Base-by-base conservation (phyloP, 176 grass and related monocot species). In the Aegilops sharonensis region DNA sequence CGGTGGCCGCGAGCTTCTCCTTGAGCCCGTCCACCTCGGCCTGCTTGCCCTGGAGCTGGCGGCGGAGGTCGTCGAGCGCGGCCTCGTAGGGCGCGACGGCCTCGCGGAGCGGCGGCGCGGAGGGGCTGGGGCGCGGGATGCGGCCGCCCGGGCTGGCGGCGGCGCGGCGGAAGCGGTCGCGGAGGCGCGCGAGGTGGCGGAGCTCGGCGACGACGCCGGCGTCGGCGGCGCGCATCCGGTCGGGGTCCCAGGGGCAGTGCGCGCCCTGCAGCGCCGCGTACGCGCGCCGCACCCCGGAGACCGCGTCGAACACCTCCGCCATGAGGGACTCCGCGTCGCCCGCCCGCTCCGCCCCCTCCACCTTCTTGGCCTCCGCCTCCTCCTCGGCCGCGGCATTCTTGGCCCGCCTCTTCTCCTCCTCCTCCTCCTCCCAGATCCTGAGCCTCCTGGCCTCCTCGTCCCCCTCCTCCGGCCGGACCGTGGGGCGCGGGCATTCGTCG, bases 21-120 rank as follows among this genome's bases (percentile, higher is more conserved):
- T 72, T 86, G 34, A 98, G 85, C 14, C 83, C 89, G 75, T 98
- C 89, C 10, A 88, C 76, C 92, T 98, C 97, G 37, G 88, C 85
- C 67, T 98, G 94, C 88, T 96, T 98, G 32, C 86, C 47, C 82
- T 94, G 93, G 65, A 98, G 88, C 92, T 98, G 86, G 34, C 84
- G 89, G 7, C 82, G 88, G 65, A 98, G 86, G 77, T 98, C 97
- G 50, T 98, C 87, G 60, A 98, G 85, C 67, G 92, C 92, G 18
- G 97, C 97, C 87, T 98, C 94, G 82, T 98, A 98, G 2, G 97
- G 94, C 32, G 94, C 94, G 12, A 98, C 92, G 27, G 85, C 94
- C 47, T 98, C 97, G 7, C 90, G 88, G 39, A 98, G 86, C 52
- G 91, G 88, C 17, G 81, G 75, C 2, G 69, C 72, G n/a, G 79